These are phyloP conservation scores for Pseudopyricularia javanii DNA, from an alignment of 2,329 filamentous ascomycete species.

Conservation along the genomic window DNA sequence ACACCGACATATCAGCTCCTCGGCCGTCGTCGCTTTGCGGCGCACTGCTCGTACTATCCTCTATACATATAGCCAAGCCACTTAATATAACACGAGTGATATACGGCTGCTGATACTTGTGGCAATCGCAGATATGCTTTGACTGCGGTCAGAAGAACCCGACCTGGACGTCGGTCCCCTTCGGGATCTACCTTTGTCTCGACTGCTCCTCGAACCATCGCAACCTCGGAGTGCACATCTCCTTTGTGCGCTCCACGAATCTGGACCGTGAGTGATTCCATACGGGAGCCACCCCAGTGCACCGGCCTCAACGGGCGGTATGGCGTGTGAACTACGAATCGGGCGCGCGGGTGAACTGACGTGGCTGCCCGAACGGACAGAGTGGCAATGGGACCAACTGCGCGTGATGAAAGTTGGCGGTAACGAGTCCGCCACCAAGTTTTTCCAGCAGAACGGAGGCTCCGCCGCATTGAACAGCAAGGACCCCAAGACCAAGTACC, in stretches of 20 bases:
- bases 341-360: slow-evolving; percentile 10
- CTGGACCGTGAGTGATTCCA: slow-evolving; percentile 69
- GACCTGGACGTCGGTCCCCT: slow-evolving; percentile 94
- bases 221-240: slow-evolving; percentile 97
- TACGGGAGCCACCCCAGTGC: neutral
- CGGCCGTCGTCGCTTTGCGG: neutral
- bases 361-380: slow-evolving; percentile 23
- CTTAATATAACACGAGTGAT: neutral
- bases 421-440: slow-evolving; percentile 96
- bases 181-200: slow-evolving; percentile 92
- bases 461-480: slow-evolving; percentile 91
- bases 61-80: neutral
- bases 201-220: slow-evolving; percentile 96
- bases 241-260: slow-evolving; percentile 96
- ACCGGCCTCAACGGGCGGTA: too few species aligned
- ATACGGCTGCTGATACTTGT: slow-evolving; percentile 8
- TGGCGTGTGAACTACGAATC: neutral
- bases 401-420: slow-evolving; percentile 96
- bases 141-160: slow-evolving; percentile 97
- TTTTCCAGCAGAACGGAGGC: slow-evolving; percentile 93
- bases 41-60: neutral
- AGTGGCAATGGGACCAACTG: slow-evolving; percentile 99
- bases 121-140: slow-evolving; percentile 73
- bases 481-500: slow-evolving; percentile 94
- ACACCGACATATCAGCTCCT: neutral